Evolutionary conservation across 306 rosid species (phyloP).

Genomic region (Chamaecrista fasciculata): DNA sequence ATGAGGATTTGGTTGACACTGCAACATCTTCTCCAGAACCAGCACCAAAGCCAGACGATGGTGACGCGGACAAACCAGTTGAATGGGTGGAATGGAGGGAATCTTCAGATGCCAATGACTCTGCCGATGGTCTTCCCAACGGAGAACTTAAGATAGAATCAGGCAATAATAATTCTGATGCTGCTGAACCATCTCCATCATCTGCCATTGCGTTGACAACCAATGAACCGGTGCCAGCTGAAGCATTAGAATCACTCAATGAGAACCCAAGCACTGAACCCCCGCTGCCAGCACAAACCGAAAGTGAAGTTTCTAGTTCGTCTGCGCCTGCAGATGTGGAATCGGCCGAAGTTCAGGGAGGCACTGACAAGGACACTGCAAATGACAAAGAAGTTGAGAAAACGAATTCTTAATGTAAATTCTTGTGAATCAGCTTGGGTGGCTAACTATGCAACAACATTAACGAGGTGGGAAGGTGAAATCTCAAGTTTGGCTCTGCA

Average conservation of each 20-base stretch:
- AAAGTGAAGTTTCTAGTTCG: slow-evolving; percentile 35
- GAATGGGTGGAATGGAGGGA: slow-evolving; percentile 99
- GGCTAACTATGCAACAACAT: slow-evolving; percentile 53
- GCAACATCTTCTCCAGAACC: slow-evolving; percentile 72
- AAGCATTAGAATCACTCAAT: slow-evolving; percentile 29
- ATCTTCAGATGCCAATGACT: slow-evolving; percentile 67
- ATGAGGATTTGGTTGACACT: slow-evolving; percentile 80
- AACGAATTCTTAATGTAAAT: slow-evolving; percentile 55
- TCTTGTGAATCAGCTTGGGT: slow-evolving; percentile 42
- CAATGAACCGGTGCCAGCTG: slow-evolving; percentile 39
- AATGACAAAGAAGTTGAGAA: slow-evolving; percentile 35
- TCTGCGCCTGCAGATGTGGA: slow-evolving; percentile 28
- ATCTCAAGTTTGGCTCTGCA: slow-evolving; percentile 47
- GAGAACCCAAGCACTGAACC: slow-evolving; percentile 31
- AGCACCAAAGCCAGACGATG: slow-evolving; percentile 43
- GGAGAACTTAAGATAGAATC: slow-evolving; percentile 54
- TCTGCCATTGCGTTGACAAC: slow-evolving; percentile 40
- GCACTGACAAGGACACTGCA: slow-evolving; percentile 27
- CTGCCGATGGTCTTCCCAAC: slow-evolving; percentile 61
- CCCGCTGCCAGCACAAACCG: slow-evolving; percentile 37
- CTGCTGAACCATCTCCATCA: slow-evolving; percentile 46
- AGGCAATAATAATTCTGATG: slow-evolving; percentile 35
- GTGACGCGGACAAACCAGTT: slow-evolving; percentile 76
- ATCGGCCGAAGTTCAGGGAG: slow-evolving; percentile 27
- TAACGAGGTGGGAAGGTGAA: slow-evolving; percentile 70